Evolutionary conservation across 495 filamentous ascomycete genomes (phyloP).

Genomic region (Letharia lupina): DNA sequence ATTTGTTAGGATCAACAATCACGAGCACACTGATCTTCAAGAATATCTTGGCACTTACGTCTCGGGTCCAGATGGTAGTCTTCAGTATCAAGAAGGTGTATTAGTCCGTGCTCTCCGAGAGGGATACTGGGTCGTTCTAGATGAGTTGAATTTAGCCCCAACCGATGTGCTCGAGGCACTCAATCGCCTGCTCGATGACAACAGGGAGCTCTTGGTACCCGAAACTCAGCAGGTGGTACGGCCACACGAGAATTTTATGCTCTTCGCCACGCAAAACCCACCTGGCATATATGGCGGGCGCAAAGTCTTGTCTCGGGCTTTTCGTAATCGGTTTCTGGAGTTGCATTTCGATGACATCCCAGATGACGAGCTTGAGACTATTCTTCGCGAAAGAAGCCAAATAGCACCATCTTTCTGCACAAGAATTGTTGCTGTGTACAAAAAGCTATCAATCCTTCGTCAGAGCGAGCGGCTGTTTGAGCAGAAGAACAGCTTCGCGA

Average conservation of each 20-base stretch:
- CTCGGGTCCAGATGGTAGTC: constrained; percentile 71
- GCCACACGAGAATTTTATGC: constrained; percentile 90
- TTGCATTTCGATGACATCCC: constrained; percentile 98
- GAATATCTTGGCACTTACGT: constrained; percentile 95
- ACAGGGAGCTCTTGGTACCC: constrained; percentile 92
- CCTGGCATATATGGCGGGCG: constrained; percentile 91
- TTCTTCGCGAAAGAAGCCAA: constrained; percentile 76
- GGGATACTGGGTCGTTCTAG: constrained; percentile 95
- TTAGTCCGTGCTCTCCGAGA: constrained; percentile 84
- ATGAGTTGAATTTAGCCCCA: constrained; percentile 92
- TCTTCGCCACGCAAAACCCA: constrained; percentile 99
- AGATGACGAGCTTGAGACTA: constrained; percentile 86
- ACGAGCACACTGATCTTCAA: constrained; percentile 96
- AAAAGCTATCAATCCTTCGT: constrained; percentile 76
- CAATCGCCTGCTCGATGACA: constrained; percentile 92
- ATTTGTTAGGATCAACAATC: constrained; percentile 98
- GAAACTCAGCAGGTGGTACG: constrained; percentile 91
- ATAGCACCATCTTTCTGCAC: constrained; percentile 87
- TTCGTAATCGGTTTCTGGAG: constrained; percentile 94
- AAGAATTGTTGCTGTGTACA: constrained; percentile 88
- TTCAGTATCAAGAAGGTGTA: constrained; percentile 89
- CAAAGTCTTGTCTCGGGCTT: constrained; percentile 86
- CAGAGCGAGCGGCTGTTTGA: constrained; percentile 89
- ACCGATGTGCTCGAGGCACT: constrained; percentile 94
- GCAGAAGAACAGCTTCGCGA: constrained; percentile 96